Evolutionary conservation across 805 yeast genomes (phyloP).

Genomic region (Brettanomyces sp.): DNA sequence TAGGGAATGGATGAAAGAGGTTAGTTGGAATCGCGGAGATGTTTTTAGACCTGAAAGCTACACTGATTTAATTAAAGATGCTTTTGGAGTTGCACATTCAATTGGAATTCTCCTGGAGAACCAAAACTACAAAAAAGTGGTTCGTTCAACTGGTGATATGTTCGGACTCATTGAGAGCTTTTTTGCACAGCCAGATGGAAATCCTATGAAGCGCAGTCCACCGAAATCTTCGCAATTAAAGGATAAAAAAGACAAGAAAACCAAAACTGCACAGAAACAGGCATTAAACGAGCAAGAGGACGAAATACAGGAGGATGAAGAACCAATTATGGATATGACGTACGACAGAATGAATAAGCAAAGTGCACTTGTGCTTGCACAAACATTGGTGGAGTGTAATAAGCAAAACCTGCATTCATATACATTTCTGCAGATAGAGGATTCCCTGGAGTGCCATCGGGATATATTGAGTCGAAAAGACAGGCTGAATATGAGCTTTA

Average conservation of each 20-base stretch:
- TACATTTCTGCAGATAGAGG: slow-evolving; percentile 77
- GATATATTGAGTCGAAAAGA: slow-evolving; percentile 68
- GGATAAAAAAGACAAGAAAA: not conserved
- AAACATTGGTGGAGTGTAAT: slow-evolving; percentile 30
- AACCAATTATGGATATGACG: slow-evolving; percentile 23
- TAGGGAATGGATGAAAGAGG: slow-evolving; percentile 43
- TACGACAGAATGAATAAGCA: slow-evolving; percentile 61
- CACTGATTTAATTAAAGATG: slow-evolving; percentile 32
- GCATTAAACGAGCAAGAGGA: not conserved
- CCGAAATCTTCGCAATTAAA: not conserved
- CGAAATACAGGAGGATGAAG: not conserved
- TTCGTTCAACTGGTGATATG: slow-evolving; percentile 23
- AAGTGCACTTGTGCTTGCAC: slow-evolving; percentile 58
- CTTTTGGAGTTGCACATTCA: slow-evolving; percentile 70
- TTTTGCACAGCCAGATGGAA: slow-evolving; percentile 35
- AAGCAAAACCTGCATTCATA: slow-evolving; percentile 36
- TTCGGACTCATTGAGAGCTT: slow-evolving; percentile 28
- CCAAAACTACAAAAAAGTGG: slow-evolving; percentile 51
- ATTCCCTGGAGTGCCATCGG: slow-evolving; percentile 57
- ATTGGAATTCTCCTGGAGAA: slow-evolving; percentile 71
- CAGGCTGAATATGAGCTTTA: slow-evolving; percentile 57
- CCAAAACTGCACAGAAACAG: not conserved
- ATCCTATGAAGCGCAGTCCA: slow-evolving; percentile 49
- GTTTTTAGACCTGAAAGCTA: slow-evolving; percentile 59
- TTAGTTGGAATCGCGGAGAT: slow-evolving; percentile 60